phyloP scores from a whole-genome alignment of 768 basidiomycete genomes.

The Suillus weaverae region DNA sequence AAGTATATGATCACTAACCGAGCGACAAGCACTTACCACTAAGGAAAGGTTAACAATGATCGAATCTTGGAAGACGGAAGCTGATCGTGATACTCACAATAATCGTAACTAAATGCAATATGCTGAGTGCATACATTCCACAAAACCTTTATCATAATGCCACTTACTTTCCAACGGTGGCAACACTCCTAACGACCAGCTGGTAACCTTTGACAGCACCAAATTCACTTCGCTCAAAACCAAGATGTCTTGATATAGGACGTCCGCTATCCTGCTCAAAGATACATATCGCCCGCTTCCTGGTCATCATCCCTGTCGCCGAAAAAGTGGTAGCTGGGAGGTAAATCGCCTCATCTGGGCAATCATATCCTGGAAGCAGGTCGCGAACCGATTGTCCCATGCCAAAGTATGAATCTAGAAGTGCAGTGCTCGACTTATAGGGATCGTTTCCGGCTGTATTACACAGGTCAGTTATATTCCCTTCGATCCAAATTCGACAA shows the following conservation, averaged over 20 bases:
- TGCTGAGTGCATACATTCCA: background rate
- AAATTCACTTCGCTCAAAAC: conserved; percentile 52
- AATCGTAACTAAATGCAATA: conserved; percentile 45
- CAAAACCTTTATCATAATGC: background rate
- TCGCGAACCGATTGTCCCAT: conserved; percentile 58
- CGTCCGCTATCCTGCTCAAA: conserved; percentile 62
- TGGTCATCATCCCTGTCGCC: conserved; percentile 41
- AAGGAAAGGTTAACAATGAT: background rate
- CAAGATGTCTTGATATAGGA: conserved; percentile 59
- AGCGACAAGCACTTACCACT: conserved; percentile 31
- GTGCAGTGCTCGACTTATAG: conserved; percentile 58
- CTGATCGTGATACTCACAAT: conserved; percentile 38
- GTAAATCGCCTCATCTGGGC: conserved; percentile 59
- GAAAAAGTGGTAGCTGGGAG: conserved; percentile 57
- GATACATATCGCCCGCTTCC: conserved; percentile 58
- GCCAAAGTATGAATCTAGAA: conserved; percentile 63
- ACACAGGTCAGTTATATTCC: conserved; percentile 2
- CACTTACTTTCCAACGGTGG: conserved; percentile 65
- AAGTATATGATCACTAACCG: background rate
- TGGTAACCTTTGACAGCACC: conserved; percentile 63
- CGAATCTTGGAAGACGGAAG: conserved; percentile 1
- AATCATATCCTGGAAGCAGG: conserved; percentile 65
- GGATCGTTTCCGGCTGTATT: conserved; percentile 58
- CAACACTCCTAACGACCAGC: conserved; percentile 53
- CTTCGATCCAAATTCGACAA: background rate